Evolutionary conservation across 768 basidiomycete species (phyloP), one percentile per base, ranked within the genome.

Genomic region (Pleurotus ostreatus): DNA sequence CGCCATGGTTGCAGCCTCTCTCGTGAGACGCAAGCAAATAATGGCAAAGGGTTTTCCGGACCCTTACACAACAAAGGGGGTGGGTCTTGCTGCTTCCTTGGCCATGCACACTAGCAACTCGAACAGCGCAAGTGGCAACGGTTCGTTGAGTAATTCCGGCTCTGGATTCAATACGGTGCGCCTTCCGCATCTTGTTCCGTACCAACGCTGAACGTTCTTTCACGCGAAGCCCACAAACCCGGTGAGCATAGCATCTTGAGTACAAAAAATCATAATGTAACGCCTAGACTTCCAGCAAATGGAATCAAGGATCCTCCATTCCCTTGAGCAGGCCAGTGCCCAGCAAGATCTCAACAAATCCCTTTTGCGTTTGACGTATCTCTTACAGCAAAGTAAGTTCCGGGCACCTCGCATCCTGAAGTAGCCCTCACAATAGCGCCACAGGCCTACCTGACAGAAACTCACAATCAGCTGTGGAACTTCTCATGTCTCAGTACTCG

Each of bases 1-100:
- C 66, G 94, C 92, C 2, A 98, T 98, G 97, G 82, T 88, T n/a
- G 92, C 94, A 5, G 94, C 96, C 0, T 84, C 86, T 56, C 77
- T 99, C 37, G 78, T 98, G 1, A 78, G 96, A 43, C 77, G 96
- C 47, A 90, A 87, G 63, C 88, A 92, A 66, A 70, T 87, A 9
- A 74, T 89, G 23, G 62, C 78, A 13, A 72, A 76, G 25, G 92
- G 91, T 1, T 69, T 86, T 46, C 78, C 80, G 3, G 96, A 98
- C 66, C 93, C 95, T 0, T 97, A 93, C 67, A 77, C 78, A 3
- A 51, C 68, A 37, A 83, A 74, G 65, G 44, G 63, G 7, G 63
- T 61, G 18, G 49, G 59, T 20, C 23, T 41, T 16, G 34, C 39
- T 12, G 39, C 53, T 43, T 44, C 54, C 4, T 47, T 48, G 20